Evolutionary conservation across 2,329 filamentous ascomycete genomes (phyloP).

Genomic region (Dactylellina parvicollis): DNA sequence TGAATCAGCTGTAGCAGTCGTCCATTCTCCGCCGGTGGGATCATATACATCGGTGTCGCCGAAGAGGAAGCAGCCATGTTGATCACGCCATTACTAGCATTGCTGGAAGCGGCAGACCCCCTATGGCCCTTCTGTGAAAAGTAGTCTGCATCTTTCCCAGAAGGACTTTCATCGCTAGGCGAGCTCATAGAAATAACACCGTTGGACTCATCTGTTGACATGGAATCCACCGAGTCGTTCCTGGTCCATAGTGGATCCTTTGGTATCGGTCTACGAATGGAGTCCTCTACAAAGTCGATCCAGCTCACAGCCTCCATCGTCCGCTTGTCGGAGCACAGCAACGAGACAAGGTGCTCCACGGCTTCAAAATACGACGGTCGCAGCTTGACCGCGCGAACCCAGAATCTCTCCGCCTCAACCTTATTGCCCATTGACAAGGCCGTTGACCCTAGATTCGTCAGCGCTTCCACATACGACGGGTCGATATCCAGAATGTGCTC

Average conservation of each 20-base stretch:
- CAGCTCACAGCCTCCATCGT: conserved; percentile 85
- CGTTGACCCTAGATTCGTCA: conserved; percentile 91
- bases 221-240: conserved; percentile 48
- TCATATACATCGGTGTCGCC: conserved; percentile 69
- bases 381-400: conserved; percentile 82
- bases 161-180: conserved; percentile 22
- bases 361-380: conserved; percentile 92
- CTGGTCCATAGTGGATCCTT: conserved; percentile 58
- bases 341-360: conserved; percentile 88
- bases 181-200: conserved; percentile 52
- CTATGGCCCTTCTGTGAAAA: conserved; percentile 14
- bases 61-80: conserved; percentile 17
- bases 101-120: conserved; percentile 24
- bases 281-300: conserved; percentile 83
- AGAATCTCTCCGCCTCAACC: conserved; percentile 84
- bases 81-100: conserved; percentile 18
- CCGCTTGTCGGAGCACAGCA: conserved; percentile 82
- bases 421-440: conserved; percentile 83
- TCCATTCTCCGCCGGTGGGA: conserved; percentile 87
- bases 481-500: conserved; percentile 69
- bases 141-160: conserved; percentile 35
- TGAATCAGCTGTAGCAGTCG: conserved; percentile 92
- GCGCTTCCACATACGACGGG: conserved; percentile 74
- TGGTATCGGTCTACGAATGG: conserved; percentile 68
- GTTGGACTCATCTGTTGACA: conserved; percentile 52